phyloP scores from a whole-genome alignment of 768 basidiomycete species.

The Mrakia frigida region DNA sequence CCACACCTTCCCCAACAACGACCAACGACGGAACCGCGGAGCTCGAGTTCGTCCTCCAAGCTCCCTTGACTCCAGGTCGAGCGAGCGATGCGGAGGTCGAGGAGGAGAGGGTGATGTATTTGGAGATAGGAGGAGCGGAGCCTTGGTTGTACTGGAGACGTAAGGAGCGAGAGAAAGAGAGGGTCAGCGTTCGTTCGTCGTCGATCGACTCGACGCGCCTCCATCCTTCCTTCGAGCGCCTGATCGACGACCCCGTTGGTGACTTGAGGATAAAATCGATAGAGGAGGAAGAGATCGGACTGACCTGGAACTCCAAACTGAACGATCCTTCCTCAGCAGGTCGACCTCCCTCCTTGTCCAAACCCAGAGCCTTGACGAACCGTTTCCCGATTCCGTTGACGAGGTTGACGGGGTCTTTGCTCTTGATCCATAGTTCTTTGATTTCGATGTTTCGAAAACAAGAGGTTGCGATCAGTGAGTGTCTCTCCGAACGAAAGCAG shows the following conservation, averaged over 20 bases:
- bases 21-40: not conserved
- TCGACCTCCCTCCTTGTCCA: slow-evolving; percentile 47
- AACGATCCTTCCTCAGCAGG: slow-evolving; percentile 65
- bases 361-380: slow-evolving; percentile 72
- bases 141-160: not conserved
- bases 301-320: slow-evolving; percentile 86
- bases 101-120: slow-evolving; percentile 5
- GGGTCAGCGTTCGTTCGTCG: not conserved
- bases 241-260: too few relatives aligned
- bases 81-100: not conserved
- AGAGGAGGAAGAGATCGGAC: not conserved
- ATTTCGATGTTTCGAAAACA: not conserved
- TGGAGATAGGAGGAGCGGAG: not conserved
- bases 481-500: too few relatives aligned
- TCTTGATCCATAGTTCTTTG: slow-evolving; percentile 70
- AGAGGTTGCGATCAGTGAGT: too few relatives aligned
- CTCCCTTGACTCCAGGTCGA: not conserved
- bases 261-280: not conserved
- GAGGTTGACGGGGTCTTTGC: slow-evolving; percentile 76
- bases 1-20: not conserved
- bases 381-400: slow-evolving; percentile 79
- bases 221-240: not conserved
- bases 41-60: not conserved
- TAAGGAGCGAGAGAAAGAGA: not conserved
- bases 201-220: not conserved